A percentile compares a stretch with the other conserved stretches of the same genome.
Evolutionary conservation across 345 rosid species (phyloP).

Genomic region (Camelina neglecta): DNA sequence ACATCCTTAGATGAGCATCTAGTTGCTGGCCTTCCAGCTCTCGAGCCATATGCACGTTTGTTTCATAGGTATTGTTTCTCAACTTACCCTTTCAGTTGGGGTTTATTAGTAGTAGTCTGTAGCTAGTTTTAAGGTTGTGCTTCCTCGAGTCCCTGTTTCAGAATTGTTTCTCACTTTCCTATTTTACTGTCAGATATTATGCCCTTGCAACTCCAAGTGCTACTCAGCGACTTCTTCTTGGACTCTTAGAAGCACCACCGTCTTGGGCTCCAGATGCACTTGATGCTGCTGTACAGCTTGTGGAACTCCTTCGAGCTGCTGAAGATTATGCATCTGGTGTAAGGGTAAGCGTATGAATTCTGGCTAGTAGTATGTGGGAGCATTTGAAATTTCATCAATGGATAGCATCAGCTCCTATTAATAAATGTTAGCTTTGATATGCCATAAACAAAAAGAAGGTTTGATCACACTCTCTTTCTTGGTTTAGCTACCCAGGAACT

Average conservation of each 20-base stretch:
- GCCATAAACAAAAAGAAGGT: constrained; percentile 11
- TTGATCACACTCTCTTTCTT: constrained; percentile 41
- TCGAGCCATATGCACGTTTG: constrained; percentile 94
- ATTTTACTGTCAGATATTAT: constrained; percentile 65
- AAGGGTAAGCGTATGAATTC: constrained; percentile 60
- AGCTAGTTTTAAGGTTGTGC: constrained; percentile 25
- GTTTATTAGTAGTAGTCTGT: neutral
- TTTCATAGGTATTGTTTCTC: constrained; percentile 75
- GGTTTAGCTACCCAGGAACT: constrained; percentile 90
- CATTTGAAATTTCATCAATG: constrained; percentile 9
- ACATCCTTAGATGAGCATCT: constrained; percentile 94
- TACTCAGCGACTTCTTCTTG: constrained; percentile 94
- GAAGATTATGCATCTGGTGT: constrained; percentile 97
- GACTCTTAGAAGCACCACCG: constrained; percentile 98
- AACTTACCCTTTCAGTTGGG: constrained; percentile 15
- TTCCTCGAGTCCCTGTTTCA: constrained; percentile 11
- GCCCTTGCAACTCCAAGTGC: constrained; percentile 99
- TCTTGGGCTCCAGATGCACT: constrained; percentile 99
- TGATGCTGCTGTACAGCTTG: constrained; percentile 99
- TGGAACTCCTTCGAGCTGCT: constrained; percentile 97
- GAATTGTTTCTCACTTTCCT: constrained; percentile 35
- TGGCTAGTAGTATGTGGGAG: constrained; percentile 14
- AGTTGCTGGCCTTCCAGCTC: constrained; percentile 98
- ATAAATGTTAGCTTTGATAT: constrained; percentile 18
- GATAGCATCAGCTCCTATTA: constrained; percentile 6